phyloP scores from a whole-genome alignment of 345 rosid genomes.

The Pugionium dolabratum region DNA sequence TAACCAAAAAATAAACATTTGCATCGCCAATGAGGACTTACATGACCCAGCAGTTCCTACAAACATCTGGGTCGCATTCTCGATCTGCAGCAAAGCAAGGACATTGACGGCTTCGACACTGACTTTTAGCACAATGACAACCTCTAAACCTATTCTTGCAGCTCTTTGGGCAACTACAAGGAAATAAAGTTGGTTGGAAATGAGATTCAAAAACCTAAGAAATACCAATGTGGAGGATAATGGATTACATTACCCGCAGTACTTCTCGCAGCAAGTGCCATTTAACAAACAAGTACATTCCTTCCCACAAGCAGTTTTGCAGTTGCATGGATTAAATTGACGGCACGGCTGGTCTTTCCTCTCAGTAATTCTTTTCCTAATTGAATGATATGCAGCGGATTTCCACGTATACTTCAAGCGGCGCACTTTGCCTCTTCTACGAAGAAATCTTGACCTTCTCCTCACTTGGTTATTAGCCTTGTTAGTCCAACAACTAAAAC shows the following conservation, averaged over 20 bases:
- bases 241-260: constrained; percentile 81
- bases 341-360: constrained; percentile 99
- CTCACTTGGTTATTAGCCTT: constrained; percentile 81
- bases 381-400: constrained; percentile 97
- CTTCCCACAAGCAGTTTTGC: constrained; percentile 92
- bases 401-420: constrained; percentile 99
- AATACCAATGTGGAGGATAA: constrained; percentile 9
- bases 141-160: constrained; percentile 99
- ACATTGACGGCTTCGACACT: constrained; percentile 99
- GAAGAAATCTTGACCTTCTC: constrained; percentile 91
- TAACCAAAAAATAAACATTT: constrained; percentile 13
- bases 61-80: constrained; percentile 99
- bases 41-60: constrained; percentile 99
- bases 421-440: constrained; percentile 95
- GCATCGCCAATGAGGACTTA: constrained; percentile 40
- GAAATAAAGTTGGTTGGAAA: constrained; percentile 21
- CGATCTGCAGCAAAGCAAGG: constrained; percentile 99
- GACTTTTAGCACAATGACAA: constrained; percentile 99
- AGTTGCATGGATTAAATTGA: constrained; percentile 94
- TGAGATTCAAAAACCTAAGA: constrained; percentile 5
- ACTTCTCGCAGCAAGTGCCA: constrained; percentile 99
- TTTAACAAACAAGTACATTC: constrained; percentile 85
- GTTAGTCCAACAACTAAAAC: constrained; percentile 28
- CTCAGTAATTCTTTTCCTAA: constrained; percentile 85
- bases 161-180: constrained; percentile 83